These are phyloP conservation scores for Nepenthes alata DNA, from an alignment of 179 eudicot genomes.

Conservation along the genomic window DNA sequence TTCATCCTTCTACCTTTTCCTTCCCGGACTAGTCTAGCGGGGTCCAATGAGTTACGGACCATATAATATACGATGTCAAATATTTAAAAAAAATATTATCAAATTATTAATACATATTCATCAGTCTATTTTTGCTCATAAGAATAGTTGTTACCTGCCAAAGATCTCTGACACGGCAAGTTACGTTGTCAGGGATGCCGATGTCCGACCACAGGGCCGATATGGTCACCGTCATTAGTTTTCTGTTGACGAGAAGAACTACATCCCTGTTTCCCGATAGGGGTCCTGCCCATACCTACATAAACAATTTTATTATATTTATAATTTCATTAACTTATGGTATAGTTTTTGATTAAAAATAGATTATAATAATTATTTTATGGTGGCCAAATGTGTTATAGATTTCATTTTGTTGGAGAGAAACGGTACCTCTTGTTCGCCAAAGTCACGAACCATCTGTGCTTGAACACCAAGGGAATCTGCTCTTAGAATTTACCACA, in stretches of 20 bases:
- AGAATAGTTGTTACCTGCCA: not conserved
- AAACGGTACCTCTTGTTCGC: not conserved
- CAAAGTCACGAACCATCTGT: not conserved
- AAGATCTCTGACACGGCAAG: conserved; percentile 1
- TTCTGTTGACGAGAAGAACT: not conserved
- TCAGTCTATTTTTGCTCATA: too few species aligned
- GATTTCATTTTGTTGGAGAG: not conserved
- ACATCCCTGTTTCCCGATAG: not conserved
- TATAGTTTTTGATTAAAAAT: too few species aligned
- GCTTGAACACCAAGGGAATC: not conserved
- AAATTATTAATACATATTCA: too few species aligned
- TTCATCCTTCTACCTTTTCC: too few species aligned
- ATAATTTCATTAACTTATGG: too few species aligned
- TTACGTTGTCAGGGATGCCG: not conserved
- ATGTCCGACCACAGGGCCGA: not conserved
- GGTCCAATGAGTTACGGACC: too few species aligned
- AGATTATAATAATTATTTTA: not conserved
- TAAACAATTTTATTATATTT: not conserved
- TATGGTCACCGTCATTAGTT: too few species aligned
- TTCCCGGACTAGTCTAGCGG: too few species aligned
- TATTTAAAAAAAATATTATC: too few species aligned
- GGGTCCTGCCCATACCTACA: conserved; percentile 4
- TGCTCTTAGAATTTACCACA: not conserved
- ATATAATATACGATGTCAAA: too few species aligned
- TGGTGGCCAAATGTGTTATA: too few species aligned